Evolutionary conservation across 2,329 filamentous ascomycete genomes (phyloP).

Genomic region (Cladosporium sp.): DNA sequence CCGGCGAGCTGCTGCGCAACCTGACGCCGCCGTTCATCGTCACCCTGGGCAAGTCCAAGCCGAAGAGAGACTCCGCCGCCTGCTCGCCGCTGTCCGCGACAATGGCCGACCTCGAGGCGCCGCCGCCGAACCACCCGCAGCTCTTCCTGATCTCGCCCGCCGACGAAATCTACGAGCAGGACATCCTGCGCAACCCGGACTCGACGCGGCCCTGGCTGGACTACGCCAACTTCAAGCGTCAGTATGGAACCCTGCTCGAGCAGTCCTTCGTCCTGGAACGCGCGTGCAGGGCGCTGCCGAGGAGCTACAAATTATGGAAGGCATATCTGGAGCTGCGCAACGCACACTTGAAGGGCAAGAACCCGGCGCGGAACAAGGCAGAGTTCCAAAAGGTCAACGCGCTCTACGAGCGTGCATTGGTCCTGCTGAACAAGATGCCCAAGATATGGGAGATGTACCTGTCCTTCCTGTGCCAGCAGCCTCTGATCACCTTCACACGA

Average conservation of each 20-base stretch:
- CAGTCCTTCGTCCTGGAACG: slow-evolving; percentile 87
- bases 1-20: slow-evolving; percentile 50
- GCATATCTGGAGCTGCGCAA: slow-evolving; percentile 86
- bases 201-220: slow-evolving; percentile 93
- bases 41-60: slow-evolving; percentile 29
- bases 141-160: slow-evolving; percentile 67
- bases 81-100: slow-evolving; percentile 9
- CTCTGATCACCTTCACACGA: slow-evolving; percentile 82
- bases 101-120: slow-evolving; percentile 17
- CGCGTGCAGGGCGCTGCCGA: slow-evolving; percentile 82
- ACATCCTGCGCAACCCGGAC: slow-evolving; percentile 80
- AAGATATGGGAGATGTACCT: slow-evolving; percentile 98
- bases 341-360: slow-evolving; percentile 67
- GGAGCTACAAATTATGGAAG: slow-evolving; percentile 99
- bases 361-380: slow-evolving; percentile 72
- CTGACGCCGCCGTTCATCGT: slow-evolving; percentile 32
- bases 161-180: slow-evolving; percentile 95
- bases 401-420: slow-evolving; percentile 87
- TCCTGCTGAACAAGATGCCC: slow-evolving; percentile 98
- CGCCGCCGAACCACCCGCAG: slow-evolving; percentile 27
- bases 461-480: slow-evolving; percentile 83
- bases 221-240: slow-evolving; percentile 87
- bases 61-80: slow-evolving; percentile 16
- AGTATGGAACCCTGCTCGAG: slow-evolving; percentile 80
- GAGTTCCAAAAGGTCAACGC: slow-evolving; percentile 94